phyloP scores from a whole-genome alignment of 495 filamentous ascomycete species.

The Penicillium waksmanii region DNA sequence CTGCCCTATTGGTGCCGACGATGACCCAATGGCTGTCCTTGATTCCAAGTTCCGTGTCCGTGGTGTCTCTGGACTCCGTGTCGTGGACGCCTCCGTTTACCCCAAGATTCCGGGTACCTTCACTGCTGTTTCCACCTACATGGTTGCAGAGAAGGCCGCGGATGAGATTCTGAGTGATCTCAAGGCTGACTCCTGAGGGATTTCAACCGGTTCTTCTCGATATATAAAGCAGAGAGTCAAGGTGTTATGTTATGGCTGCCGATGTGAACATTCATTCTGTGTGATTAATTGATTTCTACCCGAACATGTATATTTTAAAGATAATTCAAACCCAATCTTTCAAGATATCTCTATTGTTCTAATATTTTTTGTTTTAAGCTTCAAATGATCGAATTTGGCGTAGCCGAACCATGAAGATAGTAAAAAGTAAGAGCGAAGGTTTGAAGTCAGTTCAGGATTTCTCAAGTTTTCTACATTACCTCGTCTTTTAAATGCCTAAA shows the following conservation, averaged over 20 bases:
- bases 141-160: constrained; percentile 66
- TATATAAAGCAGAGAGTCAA: not conserved
- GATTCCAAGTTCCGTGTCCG: constrained; percentile 61
- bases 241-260: not conserved
- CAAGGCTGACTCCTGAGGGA: not conserved
- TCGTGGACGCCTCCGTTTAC: constrained; percentile 65
- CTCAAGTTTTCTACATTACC: no score
- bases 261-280: not conserved
- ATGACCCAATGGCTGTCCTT: constrained; percentile 62
- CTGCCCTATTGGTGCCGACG: constrained; percentile 58
- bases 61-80: constrained; percentile 55
- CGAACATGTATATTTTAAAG: no score
- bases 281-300: no score
- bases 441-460: no score
- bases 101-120: constrained; percentile 63
- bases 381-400: no score
- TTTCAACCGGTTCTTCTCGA: not conserved
- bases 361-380: no score
- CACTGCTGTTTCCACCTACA: constrained; percentile 60
- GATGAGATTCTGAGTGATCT: constrained; percentile 32
- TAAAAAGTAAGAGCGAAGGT: no score
- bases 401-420: no score
- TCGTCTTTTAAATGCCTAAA: no score
- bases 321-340: no score
- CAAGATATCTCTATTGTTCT: no score